Percentiles rank a stretch among this genome's conserved stretches.
Conservation (phyloP, 2,329 filamentous ascomycete species). For the Fulvia fulva region DNA sequence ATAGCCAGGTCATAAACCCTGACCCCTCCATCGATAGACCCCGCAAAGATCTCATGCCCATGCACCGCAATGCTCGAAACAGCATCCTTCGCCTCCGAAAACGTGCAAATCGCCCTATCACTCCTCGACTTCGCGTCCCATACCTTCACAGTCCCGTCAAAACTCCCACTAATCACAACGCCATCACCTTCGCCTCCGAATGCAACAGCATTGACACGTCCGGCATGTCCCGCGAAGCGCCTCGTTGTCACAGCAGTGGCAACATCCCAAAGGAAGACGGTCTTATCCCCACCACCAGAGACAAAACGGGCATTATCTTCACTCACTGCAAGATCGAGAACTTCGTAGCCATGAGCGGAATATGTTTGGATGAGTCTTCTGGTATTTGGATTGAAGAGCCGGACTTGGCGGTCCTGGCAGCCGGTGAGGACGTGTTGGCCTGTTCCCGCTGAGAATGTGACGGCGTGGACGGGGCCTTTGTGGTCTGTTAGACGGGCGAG, state of each 20-base stretch:
- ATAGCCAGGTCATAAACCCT: slow-evolving; percentile 77
- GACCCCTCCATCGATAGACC: slow-evolving; percentile 80
- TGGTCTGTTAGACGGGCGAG: slow-evolving; percentile 30
- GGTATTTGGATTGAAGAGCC: slow-evolving; percentile 72
- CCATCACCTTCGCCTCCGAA: slow-evolving; percentile 72
- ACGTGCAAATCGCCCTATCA: slow-evolving; percentile 65
- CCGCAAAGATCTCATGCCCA: slow-evolving; percentile 59
- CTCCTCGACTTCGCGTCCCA: slow-evolving; percentile 63
- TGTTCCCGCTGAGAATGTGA: slow-evolving; percentile 48
- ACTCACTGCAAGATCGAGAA: slow-evolving; percentile 72
- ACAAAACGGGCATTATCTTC: slow-evolving; percentile 79
- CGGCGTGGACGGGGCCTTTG: slow-evolving; percentile 41
- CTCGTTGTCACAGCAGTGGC: slow-evolving; percentile 71
- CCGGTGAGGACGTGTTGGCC: slow-evolving; percentile 69
- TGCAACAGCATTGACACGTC: slow-evolving; percentile 71
- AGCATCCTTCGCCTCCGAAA: slow-evolving; percentile 69
- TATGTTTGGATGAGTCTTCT: slow-evolving; percentile 75
- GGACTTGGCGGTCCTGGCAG: slow-evolving; percentile 76
- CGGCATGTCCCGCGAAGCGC: slow-evolving; percentile 63
- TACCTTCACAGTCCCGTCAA: slow-evolving; percentile 70
- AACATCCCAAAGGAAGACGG: slow-evolving; percentile 94
- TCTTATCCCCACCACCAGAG: slow-evolving; percentile 83
- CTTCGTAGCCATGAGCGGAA: slow-evolving; percentile 83
- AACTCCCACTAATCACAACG: slow-evolving; percentile 65
- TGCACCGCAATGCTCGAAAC: slow-evolving; percentile 47